These are phyloP conservation scores for Mycena citricolor DNA, from an alignment of 1,284 basidiomycete genomes.

Conservation along the genomic window DNA sequence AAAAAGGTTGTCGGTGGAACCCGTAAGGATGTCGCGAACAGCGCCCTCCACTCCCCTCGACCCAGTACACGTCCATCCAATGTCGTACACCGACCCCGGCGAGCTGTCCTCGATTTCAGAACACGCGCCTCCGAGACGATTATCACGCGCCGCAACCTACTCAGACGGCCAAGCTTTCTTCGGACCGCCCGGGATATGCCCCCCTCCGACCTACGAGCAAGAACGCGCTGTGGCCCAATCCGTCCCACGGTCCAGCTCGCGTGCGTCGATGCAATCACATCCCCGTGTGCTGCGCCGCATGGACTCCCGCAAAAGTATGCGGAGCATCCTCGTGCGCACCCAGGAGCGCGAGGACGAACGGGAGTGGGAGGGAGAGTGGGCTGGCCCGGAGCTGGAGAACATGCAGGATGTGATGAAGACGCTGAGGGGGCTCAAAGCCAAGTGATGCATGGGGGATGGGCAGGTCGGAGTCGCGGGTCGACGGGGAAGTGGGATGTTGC, in stretches of 20 bases:
- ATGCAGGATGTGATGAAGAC: background rate
- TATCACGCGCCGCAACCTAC: too few relatives aligned
- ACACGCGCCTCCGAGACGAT: too few relatives aligned
- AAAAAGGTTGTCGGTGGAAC: background rate
- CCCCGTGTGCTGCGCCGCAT: background rate
- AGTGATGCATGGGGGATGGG: too few relatives aligned
- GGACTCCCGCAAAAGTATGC: too few relatives aligned
- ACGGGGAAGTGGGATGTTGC: too few relatives aligned
- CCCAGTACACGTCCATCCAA: background rate
- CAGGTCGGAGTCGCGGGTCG: too few relatives aligned
- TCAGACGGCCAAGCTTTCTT: background rate
- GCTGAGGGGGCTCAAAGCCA: background rate
- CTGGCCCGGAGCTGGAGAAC: background rate
- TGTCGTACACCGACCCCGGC: too few relatives aligned
- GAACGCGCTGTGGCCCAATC: background rate
- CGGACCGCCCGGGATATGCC: background rate
- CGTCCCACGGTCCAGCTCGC: background rate
- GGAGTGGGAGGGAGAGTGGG: conserved; percentile 1
- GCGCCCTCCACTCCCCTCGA: background rate
- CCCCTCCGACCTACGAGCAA: background rate
- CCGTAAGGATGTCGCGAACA: conserved; percentile 1
- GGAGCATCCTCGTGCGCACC: too few relatives aligned
- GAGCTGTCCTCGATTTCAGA: too few relatives aligned
- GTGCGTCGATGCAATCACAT: background rate
- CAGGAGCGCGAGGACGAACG: background rate